phyloP scores from a whole-genome alignment of 1,284 basidiomycete genomes.

The Ceratobasidium sp. region DNA sequence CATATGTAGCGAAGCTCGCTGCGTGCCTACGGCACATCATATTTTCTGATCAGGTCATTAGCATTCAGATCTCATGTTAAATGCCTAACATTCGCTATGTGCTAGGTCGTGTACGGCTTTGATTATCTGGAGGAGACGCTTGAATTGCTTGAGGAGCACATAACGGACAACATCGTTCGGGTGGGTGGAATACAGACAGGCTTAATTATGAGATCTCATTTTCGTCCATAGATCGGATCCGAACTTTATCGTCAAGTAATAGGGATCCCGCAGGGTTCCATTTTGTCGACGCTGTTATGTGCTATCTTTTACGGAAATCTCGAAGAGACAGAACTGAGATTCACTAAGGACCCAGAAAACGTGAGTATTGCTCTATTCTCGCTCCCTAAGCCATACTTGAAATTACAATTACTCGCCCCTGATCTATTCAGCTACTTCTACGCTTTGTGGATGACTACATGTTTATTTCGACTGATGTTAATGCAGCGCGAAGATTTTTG shows the following conservation, averaged over 20 bases:
- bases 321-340: constrained; percentile 72
- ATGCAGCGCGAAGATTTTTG: constrained; percentile 77
- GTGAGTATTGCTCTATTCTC: constrained; percentile 59
- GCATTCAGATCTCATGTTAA: no score
- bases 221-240: constrained; percentile 73
- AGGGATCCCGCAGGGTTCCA: constrained; percentile 96
- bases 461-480: constrained; percentile 77
- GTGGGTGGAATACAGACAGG: constrained; percentile 54
- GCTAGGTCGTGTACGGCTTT: constrained; percentile 69
- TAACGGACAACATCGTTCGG: constrained; percentile 91
- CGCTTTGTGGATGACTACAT: constrained; percentile 96
- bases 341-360: constrained; percentile 67
- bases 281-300: constrained; percentile 89
- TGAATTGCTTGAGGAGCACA: constrained; percentile 84
- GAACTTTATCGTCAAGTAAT: constrained; percentile 85
- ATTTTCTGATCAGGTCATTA: constrained; percentile 81
- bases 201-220: neutral
- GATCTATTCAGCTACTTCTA: constrained; percentile 70
- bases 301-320: constrained; percentile 94
- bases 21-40: constrained; percentile 76
- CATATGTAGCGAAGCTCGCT: constrained; percentile 74
- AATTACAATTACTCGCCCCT: neutral
- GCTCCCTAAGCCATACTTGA: no score
- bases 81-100: neutral
- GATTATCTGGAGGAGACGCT: constrained; percentile 71